These are phyloP conservation scores for Lactuca sativa DNA, from an alignment of 129 eudicot species.

Conservation along the genomic window DNA sequence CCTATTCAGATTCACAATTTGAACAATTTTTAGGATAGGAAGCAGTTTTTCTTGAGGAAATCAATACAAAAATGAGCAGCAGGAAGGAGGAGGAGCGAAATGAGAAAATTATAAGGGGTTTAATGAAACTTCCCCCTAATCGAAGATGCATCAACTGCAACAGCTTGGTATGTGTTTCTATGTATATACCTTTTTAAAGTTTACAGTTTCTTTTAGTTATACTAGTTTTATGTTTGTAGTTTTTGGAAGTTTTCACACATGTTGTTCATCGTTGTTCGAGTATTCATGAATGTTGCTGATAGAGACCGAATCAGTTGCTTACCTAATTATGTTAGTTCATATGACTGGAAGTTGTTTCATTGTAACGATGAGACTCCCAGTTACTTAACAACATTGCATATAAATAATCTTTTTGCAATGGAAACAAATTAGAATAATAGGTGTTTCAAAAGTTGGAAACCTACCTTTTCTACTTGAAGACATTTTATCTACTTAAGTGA, in stretches of 20 bases:
- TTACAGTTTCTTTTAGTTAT: conserved; percentile 1
- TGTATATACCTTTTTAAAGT: not conserved
- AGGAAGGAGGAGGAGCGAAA: conserved; percentile 78
- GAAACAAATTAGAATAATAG: conserved; percentile 1
- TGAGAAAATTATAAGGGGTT: conserved; percentile 86
- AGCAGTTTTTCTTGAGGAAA: not conserved
- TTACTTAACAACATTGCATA: no score
- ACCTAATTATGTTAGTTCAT: no score
- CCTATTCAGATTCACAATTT: conserved; percentile 10
- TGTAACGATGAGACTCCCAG: no score
- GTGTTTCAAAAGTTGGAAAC: conserved; percentile 22
- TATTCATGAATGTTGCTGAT: no score
- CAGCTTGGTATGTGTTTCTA: conserved; percentile 50
- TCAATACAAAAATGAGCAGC: conserved; percentile 54
- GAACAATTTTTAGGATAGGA: not conserved
- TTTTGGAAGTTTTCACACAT: not conserved
- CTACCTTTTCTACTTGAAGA: conserved; percentile 26
- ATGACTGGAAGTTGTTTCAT: no score
- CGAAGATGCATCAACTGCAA: conserved; percentile 96
- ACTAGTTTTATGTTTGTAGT: not conserved
- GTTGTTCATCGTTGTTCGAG: not conserved
- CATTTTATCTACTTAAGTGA: conserved; percentile 9
- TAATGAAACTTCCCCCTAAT: conserved; percentile 92
- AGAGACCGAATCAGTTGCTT: no score
- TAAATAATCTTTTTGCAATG: not conserved